Conservation (phyloP, 345 rosid genomes). For the Salix suchowensis region DNA sequence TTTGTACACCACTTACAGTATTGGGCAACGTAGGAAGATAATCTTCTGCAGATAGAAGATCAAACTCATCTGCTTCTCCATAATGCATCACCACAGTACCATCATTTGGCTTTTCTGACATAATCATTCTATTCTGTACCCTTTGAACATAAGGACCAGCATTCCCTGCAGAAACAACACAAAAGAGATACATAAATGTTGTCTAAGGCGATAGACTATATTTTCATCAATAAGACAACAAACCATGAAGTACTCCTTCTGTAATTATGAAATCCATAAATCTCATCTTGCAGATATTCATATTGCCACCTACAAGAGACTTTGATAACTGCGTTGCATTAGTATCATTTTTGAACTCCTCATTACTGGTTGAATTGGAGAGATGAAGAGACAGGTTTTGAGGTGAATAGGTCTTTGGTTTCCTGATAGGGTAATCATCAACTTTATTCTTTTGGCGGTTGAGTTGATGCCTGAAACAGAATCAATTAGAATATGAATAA, state of each 20-base stretch:
- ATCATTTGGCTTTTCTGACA: conserved; percentile 76
- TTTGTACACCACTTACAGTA: conserved; percentile 47
- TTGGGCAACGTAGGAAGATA: conserved; percentile 71
- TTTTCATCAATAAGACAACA: conserved; percentile 12
- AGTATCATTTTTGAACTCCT: conserved; percentile 58
- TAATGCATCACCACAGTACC: conserved; percentile 79
- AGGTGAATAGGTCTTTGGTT: conserved; percentile 35
- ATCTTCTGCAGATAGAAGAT: conserved; percentile 65
- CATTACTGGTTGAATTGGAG: conserved; percentile 41
- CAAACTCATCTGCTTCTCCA: conserved; percentile 76
- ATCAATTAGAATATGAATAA: conserved; percentile 16
- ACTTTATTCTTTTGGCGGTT: conserved; percentile 60
- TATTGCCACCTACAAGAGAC: conserved; percentile 73
- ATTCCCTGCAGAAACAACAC: conserved; percentile 37
- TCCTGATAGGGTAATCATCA: conserved; percentile 43
- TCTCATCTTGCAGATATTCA: conserved; percentile 75
- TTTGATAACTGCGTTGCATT: conserved; percentile 48
- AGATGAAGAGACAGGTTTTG: conserved; percentile 36
- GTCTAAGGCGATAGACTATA: conserved; percentile 3
- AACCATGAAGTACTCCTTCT: conserved; percentile 76
- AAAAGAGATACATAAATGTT: conserved; percentile 7
- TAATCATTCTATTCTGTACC: conserved; percentile 47
- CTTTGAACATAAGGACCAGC: conserved; percentile 38
- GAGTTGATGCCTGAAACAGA: conserved; percentile 62
- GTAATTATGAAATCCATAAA: conserved; percentile 43